Base-by-base conservation (phyloP, 352 stramenopile species). In the Thraustotheca clavata region DNA sequence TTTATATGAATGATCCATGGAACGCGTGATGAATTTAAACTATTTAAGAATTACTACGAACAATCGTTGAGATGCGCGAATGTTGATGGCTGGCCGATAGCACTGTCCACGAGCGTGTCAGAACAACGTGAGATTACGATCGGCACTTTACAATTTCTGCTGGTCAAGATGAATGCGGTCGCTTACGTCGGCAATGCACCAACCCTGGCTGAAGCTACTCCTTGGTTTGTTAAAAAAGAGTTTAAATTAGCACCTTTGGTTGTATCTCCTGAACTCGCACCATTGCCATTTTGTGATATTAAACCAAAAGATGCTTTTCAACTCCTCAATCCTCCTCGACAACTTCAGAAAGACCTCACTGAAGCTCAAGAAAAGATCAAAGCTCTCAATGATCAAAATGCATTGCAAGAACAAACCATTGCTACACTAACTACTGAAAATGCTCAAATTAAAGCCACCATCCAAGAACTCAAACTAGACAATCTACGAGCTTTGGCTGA, bases 171-270 rank as follows among this genome's bases (percentile, higher is more conserved):
- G 43, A 31, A 35, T 31, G 43, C 43, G 43, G 38, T 16, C 38
- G 16, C 38, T 16, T 18, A 43, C 38, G 24, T 11, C 9, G 24
- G 24, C 2, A 18, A 14, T 18, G 43, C 34, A 31, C 24, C 8
- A 14, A 31, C 43, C 43, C 9, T 24, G 11, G 43, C 31, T 31
- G 38, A 16, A 16, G 16, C 38, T 16, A 52, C 43, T 31, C 43
- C 43, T 3, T 52, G 43, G 43, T 52, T 52, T 24, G 43, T 52
- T 31, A 52, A 52, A 31, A 52, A 52, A 31, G 43, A 52, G 43
- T 52, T 52, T 18, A 14, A 24, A 2, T 18, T 52, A 31, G 34
- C 24, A 24, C 43, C 43, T 24, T 14, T 18, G n/a, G n/a, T n/a
- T n/a, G n/a, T 3, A 24, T 18, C 9, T 11, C 34, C 43, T 18